These are phyloP conservation scores for Ceratocystis eucalypticola DNA, from an alignment of 2,329 filamentous ascomycete genomes.

Conservation along the genomic window DNA sequence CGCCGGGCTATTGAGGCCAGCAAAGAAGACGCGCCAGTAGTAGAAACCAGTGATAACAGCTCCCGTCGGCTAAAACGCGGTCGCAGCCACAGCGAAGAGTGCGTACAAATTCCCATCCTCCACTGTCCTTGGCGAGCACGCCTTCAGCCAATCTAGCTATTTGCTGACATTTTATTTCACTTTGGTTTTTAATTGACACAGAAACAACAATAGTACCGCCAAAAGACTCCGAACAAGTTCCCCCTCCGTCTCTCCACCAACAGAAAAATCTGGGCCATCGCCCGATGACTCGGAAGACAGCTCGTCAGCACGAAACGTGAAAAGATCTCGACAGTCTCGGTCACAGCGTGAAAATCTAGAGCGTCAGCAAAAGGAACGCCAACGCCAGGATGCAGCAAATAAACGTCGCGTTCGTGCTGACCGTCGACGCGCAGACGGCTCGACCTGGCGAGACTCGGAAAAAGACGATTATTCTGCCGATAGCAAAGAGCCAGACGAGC, in stretches of 20 bases:
- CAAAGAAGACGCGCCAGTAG: slow-evolving; percentile 58
- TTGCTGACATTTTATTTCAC: slow-evolving; percentile 7
- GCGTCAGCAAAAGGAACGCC: slow-evolving; percentile 60
- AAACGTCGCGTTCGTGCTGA: slow-evolving; percentile 74
- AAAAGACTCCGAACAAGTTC: slow-evolving; percentile 81
- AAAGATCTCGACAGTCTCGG: slow-evolving; percentile 48
- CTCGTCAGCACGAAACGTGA: slow-evolving; percentile 36
- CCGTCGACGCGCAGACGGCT: slow-evolving; percentile 69
- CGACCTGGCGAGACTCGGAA: slow-evolving; percentile 23
- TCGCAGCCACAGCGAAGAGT: slow-evolving; percentile 91
- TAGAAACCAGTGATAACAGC: slow-evolving; percentile 39
- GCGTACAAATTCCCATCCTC: slow-evolving; percentile 31
- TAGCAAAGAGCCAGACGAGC: slow-evolving; percentile 22
- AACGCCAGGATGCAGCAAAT: slow-evolving; percentile 58
- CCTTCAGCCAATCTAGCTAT: background rate
- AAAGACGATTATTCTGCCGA: slow-evolving; percentile 27
- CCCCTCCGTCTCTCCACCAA: slow-evolving; percentile 47
- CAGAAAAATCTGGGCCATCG: slow-evolving; percentile 35
- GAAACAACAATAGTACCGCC: slow-evolving; percentile 48
- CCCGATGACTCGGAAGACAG: slow-evolving; percentile 64
- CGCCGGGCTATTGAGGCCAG: slow-evolving; percentile 88
- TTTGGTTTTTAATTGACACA: slow-evolving; percentile 28
- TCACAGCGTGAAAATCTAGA: slow-evolving; percentile 50
- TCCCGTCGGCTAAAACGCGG: slow-evolving; percentile 59
- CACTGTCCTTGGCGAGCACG: no score